A percentile compares a stretch with the other conserved stretches of the same genome.
These are phyloP conservation scores for Penicillium sp. DNA, from an alignment of 2,329 filamentous ascomycete genomes.

Conservation along the genomic window DNA sequence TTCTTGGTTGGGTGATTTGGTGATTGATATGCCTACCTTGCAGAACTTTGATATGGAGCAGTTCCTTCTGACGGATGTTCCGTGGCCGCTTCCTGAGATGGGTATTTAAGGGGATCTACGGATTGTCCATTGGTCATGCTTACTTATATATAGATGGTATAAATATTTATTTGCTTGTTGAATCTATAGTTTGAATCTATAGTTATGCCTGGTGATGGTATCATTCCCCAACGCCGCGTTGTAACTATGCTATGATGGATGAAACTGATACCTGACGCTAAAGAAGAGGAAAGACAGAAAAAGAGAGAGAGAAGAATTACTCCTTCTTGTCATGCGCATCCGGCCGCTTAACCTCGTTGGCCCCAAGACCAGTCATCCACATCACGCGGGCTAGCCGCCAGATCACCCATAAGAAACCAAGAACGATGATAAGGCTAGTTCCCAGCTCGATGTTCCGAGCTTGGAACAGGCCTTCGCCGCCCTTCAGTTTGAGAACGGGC, in stretches of 20 bases:
- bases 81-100: slow-evolving; percentile 33
- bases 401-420: slow-evolving; percentile 73
- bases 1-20: slow-evolving; percentile 49
- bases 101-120: slow-evolving; percentile 21
- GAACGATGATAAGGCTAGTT: slow-evolving; percentile 62
- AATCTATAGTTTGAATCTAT: not conserved
- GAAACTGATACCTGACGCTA: not conserved
- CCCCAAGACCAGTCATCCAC: slow-evolving; percentile 26
- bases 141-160: too few species aligned
- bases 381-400: slow-evolving; percentile 57
- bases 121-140: not conserved
- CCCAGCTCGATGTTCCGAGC: slow-evolving; percentile 52
- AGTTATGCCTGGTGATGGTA: not conserved
- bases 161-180: not conserved
- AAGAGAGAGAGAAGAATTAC: slow-evolving; percentile 10
- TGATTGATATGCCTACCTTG: slow-evolving; percentile 51
- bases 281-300: not conserved
- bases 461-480: slow-evolving; percentile 47
- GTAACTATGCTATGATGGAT: slow-evolving; percentile 3
- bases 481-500: slow-evolving; percentile 66
- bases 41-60: slow-evolving; percentile 52
- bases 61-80: slow-evolving; percentile 40
- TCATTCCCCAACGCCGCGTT: slow-evolving; percentile 2
- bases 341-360: slow-evolving; percentile 6
- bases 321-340: slow-evolving; percentile 34